Evolutionary conservation across 176 grass and related monocot species (phyloP).

Genomic region (Avena insularis): DNA sequence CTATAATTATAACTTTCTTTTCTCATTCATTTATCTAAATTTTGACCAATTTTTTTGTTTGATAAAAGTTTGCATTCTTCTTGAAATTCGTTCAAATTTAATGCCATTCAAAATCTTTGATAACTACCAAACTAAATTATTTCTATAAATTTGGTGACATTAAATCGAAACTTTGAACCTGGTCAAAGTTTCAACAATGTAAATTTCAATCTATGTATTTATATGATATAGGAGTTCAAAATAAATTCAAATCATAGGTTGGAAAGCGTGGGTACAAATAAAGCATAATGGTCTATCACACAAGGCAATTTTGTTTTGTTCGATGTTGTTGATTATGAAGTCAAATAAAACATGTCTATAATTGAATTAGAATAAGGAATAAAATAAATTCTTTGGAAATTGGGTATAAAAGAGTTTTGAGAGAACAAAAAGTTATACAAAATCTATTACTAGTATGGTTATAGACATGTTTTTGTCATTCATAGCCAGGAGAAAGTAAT

Average conservation of each 20-base stretch:
- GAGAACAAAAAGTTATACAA: too few species aligned
- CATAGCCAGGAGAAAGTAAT: too few species aligned
- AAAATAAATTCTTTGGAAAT: neutral
- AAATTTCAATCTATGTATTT: neutral
- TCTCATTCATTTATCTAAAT: neutral
- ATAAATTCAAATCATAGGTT: neutral
- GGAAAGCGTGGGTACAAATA: neutral
- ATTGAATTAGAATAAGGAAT: neutral
- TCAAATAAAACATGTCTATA: neutral
- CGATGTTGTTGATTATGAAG: neutral
- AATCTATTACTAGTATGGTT: too few species aligned
- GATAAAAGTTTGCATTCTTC: neutral
- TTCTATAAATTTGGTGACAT: neutral
- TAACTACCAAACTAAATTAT: neutral
- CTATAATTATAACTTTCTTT: neutral
- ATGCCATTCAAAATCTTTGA: neutral
- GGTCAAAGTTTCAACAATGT: neutral
- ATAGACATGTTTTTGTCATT: neutral
- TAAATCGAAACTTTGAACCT: neutral
- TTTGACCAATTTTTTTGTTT: neutral
- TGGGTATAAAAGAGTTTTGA: neutral
- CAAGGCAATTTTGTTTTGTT: too few species aligned
- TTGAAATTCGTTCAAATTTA: neutral
- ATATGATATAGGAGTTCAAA: fast-evolving
- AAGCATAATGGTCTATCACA: neutral